A percentile compares a stretch with the other conserved stretches of the same genome.
Conservation (phyloP, 2,329 filamentous ascomycete species). For the Trichocomaceae sp. region DNA sequence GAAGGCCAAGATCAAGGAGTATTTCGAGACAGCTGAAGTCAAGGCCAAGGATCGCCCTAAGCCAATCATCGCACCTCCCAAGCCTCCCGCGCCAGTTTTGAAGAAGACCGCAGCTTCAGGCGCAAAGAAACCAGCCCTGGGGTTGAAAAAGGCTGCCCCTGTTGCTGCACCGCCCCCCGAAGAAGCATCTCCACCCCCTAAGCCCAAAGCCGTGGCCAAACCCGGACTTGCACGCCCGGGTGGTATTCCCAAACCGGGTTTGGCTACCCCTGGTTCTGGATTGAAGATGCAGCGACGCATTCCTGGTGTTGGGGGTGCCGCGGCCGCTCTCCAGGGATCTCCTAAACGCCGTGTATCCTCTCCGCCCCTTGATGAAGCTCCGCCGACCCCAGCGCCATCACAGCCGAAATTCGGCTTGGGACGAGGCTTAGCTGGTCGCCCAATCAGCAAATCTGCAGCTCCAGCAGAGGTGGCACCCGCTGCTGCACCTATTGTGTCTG, state of each 20-base stretch:
- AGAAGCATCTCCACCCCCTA: slow-evolving; percentile 45
- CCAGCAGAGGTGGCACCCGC: slow-evolving; percentile 43
- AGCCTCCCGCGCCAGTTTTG: slow-evolving; percentile 38
- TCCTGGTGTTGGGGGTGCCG: slow-evolving; percentile 30
- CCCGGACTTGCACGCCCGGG: slow-evolving; percentile 42
- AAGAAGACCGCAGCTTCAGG: slow-evolving; percentile 45
- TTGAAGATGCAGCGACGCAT: slow-evolving; percentile 41
- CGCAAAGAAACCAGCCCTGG: slow-evolving; percentile 45
- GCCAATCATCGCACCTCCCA: slow-evolving; percentile 57
- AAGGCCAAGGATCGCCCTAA: slow-evolving; percentile 92
- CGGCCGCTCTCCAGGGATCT: slow-evolving; percentile 22
- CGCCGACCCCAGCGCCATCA: slow-evolving; percentile 31
- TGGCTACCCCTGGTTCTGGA: slow-evolving; percentile 37
- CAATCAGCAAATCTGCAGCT: slow-evolving; percentile 60
- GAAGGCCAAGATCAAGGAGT: slow-evolving; percentile 94
- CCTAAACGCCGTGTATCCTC: slow-evolving; percentile 40
- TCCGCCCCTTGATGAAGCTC: slow-evolving; percentile 39
- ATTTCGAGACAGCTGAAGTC: slow-evolving; percentile 71
- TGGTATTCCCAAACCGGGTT: slow-evolving; percentile 35
- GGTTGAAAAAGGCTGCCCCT: slow-evolving; percentile 24
- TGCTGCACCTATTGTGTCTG: slow-evolving; percentile 44
- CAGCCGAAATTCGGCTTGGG: slow-evolving; percentile 56
- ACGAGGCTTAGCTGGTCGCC: slow-evolving; percentile 76
- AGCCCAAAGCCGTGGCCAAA: slow-evolving; percentile 35
- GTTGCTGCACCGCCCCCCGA: slow-evolving; percentile 49